Evolutionary conservation across 1,284 basidiomycete species (phyloP).

Genomic region (Spongispora temasekensis): DNA sequence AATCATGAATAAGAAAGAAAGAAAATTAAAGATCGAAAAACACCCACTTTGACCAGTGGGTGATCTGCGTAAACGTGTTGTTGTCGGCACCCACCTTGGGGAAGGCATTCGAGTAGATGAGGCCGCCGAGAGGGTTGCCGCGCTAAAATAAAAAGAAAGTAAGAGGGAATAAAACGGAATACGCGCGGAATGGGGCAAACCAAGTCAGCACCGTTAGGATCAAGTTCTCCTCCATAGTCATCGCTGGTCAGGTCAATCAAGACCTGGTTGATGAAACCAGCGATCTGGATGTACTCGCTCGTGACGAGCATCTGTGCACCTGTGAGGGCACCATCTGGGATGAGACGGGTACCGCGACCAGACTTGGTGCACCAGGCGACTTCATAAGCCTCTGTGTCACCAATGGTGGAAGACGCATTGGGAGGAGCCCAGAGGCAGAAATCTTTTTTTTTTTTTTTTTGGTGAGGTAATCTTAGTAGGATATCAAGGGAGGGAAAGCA

Average conservation of each 20-base stretch:
- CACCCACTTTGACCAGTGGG: constrained; percentile 57
- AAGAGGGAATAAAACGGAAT: not conserved
- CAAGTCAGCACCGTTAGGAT: constrained; percentile 63
- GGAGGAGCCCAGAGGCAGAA: constrained; percentile 45
- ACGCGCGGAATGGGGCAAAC: constrained; percentile 27
- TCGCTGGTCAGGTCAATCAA: constrained; percentile 50
- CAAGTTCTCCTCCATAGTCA: constrained; percentile 73
- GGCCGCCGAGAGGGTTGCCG: constrained; percentile 64
- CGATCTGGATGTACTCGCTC: constrained; percentile 61
- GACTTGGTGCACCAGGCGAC: constrained; percentile 65
- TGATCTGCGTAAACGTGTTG: constrained; percentile 45
- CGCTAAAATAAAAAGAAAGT: constrained; percentile 38
- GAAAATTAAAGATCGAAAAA: not conserved
- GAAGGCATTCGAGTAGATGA: constrained; percentile 63
- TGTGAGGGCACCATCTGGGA: constrained; percentile 50
- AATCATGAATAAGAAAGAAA: constrained; percentile 1
- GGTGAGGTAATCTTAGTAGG: not conserved
- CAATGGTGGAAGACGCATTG: constrained; percentile 39
- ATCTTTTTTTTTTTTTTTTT: too few relatives aligned
- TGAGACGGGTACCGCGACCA: constrained; percentile 56
- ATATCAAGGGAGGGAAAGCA: not conserved
- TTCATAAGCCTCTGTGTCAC: constrained; percentile 57
- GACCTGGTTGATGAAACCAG: constrained; percentile 65
- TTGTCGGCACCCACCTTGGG: constrained; percentile 38
- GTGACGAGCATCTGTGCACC: constrained; percentile 60